Evolutionary conservation across 495 filamentous ascomycete genomes (phyloP).

Genomic region (Peziza echinospora): DNA sequence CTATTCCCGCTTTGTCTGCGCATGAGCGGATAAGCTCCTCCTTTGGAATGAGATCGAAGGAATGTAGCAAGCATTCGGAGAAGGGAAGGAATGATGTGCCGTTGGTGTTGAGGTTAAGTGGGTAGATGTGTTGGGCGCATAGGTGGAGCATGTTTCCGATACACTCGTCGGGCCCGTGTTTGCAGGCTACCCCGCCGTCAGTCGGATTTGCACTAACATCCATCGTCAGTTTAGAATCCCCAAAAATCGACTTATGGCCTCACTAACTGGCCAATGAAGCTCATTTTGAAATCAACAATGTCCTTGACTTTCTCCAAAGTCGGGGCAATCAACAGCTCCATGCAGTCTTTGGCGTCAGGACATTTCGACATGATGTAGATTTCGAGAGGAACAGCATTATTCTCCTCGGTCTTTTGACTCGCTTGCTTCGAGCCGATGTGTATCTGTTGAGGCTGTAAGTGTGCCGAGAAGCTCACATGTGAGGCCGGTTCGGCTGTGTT

Average conservation of each 20-base stretch:
- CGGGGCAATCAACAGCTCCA: constrained; percentile 61
- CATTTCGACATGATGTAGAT: constrained; percentile 93
- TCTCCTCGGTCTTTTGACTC: no score
- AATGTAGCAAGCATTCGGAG: constrained; percentile 57
- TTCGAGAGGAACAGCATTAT: constrained; percentile 74
- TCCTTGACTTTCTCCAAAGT: constrained; percentile 59
- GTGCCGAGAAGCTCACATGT: no score
- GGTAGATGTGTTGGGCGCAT: constrained; percentile 60
- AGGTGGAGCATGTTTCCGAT: constrained; percentile 86
- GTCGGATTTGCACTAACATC: background rate
- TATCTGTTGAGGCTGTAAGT: no score
- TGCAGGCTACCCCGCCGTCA: constrained; percentile 53
- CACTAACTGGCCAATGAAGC: constrained; percentile 64
- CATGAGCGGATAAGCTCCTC: constrained; percentile 57
- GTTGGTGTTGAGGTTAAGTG: constrained; percentile 32
- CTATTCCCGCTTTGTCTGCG: constrained; percentile 67
- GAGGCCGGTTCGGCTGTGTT: no score
- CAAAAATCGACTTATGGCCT: no score
- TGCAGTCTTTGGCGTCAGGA: constrained; percentile 62
- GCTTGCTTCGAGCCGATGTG: no score
- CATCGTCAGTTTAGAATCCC: background rate
- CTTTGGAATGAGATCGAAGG: constrained; percentile 54
- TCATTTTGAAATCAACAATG: constrained; percentile 78
- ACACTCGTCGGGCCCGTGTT: constrained; percentile 75
- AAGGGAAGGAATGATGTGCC: constrained; percentile 54